Conservation (phyloP, 768 basidiomycete genomes). For the Hypholoma fasciculare region DNA sequence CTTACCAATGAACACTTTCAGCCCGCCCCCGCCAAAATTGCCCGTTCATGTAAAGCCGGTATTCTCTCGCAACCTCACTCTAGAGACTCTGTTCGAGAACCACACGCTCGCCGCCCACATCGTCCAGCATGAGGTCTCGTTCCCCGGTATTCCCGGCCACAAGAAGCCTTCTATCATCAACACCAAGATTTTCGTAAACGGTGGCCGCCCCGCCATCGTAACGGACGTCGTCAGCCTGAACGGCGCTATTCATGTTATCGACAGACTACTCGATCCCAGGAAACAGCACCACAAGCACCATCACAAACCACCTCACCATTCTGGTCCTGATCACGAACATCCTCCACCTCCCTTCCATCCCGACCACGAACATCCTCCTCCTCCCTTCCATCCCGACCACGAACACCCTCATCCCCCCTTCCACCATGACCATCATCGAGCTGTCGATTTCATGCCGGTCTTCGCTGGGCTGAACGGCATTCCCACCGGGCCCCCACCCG, state of each 20-base stretch:
- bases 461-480: neutral
- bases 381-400: too few species aligned
- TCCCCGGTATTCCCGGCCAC: conserved; percentile 36
- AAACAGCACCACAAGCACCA: neutral
- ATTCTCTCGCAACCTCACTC: conserved; percentile 31
- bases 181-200: neutral
- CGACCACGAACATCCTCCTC: neutral
- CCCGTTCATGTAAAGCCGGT: conserved; percentile 25
- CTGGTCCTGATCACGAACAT: neutral
- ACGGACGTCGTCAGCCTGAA: conserved; percentile 1
- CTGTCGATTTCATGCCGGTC: neutral
- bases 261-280: neutral
- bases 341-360: neutral
- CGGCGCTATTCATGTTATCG: conserved; percentile 1
- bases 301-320: neutral
- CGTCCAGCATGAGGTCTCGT: conserved; percentile 42
- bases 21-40: neutral
- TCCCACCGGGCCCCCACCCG: too few species aligned
- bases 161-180: conserved; percentile 16
- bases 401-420: too few species aligned
- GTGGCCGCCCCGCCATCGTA: neutral
- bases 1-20: neutral
- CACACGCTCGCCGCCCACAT: conserved; percentile 46
- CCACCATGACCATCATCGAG: neutral
- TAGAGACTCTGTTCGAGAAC: conserved; percentile 43